Conservation (phyloP, 2,329 filamentous ascomycete genomes). For the Arthrobotrys entomopaga region DNA sequence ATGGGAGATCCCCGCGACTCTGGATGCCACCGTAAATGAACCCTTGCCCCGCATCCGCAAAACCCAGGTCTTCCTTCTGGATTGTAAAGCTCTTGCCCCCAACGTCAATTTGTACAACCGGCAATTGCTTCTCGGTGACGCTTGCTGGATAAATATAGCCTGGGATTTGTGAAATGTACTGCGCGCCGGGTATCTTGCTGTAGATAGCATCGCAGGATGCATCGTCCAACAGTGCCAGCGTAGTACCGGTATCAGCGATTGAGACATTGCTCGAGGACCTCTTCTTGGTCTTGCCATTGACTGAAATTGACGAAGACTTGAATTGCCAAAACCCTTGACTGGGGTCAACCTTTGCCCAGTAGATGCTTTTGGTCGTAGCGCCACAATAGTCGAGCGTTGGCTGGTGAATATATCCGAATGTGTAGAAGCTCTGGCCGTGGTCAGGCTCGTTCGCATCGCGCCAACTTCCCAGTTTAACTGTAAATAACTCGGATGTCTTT, state of each 20-base stretch:
- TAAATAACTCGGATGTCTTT: constrained; percentile 70
- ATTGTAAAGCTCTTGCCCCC: constrained; percentile 71
- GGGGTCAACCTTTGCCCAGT: constrained; percentile 72
- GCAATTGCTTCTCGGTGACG: constrained; percentile 68
- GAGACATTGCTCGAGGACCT: constrained; percentile 69
- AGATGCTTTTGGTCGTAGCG: constrained; percentile 64
- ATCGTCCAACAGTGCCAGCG: constrained; percentile 73
- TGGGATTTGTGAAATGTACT: constrained; percentile 68
- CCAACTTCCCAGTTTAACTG: constrained; percentile 71
- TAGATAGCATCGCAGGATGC: constrained; percentile 72
- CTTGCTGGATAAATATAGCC: constrained; percentile 73
- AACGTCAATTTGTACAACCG: constrained; percentile 72
- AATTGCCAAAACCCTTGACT: constrained; percentile 76
- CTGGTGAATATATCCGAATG: constrained; percentile 77
- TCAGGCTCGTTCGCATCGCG: constrained; percentile 65
- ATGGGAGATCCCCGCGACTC: constrained; percentile 69
- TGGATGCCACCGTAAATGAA: constrained; percentile 74
- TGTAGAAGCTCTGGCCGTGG: constrained; percentile 70
- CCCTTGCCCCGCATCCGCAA: constrained; percentile 68
- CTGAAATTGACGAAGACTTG: constrained; percentile 67
- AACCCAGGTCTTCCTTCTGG: constrained; percentile 72
- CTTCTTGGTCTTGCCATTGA: constrained; percentile 69
- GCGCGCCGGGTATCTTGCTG: constrained; percentile 70
- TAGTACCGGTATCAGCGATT: constrained; percentile 78
- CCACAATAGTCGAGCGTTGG: constrained; percentile 69